Base-by-base conservation (phyloP, 1,284 basidiomycete genomes). In the Sanghuangporus baumii region DNA sequence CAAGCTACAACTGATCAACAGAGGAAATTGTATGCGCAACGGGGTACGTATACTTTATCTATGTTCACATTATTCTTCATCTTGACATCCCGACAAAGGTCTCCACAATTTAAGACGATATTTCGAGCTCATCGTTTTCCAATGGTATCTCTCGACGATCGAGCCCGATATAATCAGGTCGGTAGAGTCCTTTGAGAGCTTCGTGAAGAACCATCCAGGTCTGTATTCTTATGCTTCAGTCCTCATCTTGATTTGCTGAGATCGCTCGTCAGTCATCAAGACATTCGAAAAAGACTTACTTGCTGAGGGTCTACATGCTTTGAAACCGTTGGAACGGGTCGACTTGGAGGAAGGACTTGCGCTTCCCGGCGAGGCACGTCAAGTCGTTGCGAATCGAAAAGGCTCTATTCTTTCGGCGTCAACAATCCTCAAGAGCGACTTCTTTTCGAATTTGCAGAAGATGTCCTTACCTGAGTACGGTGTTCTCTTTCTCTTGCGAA, bases 351-450 rank as follows among this genome's bases (percentile, higher is more conserved):
- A 90, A 63, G 89, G 89, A 16, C 83, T 93, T 69, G 94, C 94
- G 7, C 83, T 92, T 65, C 91, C 91, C 1, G 95, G 96, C 69
- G 95, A 97, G 74, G 93, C 93, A 38, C 85, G 87, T 11, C 81
- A 88, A 64, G 83, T 96, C 12, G 96, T 99, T 14, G 82, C 87
- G 31, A 91, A 91, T 69, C 86, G 97, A 57, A 84, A 84, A 5
- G 97, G 97, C 6, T 87, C 82, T 63, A 93, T 99, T 65, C 76
- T 99, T 1, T 96, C 94, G 2, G 91, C 93, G 0, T 94, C 89
- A 12, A 96, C 95, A 0, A 98, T 99, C 70, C 81, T 99, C 71
- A 99, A 99, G 78, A 96, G 93, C 62, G 96, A 98, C 74, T 96
- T 98, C 78, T 98, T 98, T 82, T 88, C 87, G 1, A 94, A 94